Evolutionary conservation across 139 green algal species (phyloP).

Genomic region (Eudorina sp.): DNA sequence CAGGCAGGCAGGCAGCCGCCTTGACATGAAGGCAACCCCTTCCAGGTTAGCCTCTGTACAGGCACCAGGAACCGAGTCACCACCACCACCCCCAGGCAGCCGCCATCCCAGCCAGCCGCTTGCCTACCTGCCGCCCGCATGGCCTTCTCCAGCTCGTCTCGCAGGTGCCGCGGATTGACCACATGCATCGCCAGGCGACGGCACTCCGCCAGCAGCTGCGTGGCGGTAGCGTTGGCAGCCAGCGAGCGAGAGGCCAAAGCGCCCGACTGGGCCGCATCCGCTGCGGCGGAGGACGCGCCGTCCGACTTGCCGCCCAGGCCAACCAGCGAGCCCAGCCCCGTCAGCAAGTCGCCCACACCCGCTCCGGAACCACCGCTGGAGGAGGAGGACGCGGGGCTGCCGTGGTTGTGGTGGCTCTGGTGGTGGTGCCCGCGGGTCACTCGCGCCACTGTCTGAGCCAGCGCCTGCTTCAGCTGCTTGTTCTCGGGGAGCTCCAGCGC

Average conservation of each 20-base stretch:
- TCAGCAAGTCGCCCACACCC: not conserved
- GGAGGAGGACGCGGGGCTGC: not conserved
- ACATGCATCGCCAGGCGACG: slow-evolving; percentile 72
- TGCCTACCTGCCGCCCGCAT: slow-evolving; percentile 75
- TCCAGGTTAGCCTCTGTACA: too few relatives aligned
- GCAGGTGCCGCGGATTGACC: slow-evolving; percentile 72
- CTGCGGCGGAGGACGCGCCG: not conserved
- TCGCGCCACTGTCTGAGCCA: slow-evolving; percentile 57
- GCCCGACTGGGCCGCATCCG: not conserved
- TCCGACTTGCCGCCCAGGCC: slow-evolving; percentile 22
- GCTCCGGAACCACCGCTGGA: too few relatives aligned
- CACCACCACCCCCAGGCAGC: not conserved
- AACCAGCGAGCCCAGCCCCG: not conserved
- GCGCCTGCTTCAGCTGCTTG: slow-evolving; percentile 63
- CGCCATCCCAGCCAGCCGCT: not conserved
- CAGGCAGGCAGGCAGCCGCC: too few relatives aligned
- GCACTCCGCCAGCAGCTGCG: slow-evolving; percentile 67
- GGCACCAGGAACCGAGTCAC: too few relatives aligned
- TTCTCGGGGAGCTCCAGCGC: slow-evolving; percentile 79
- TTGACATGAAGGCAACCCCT: too few relatives aligned
- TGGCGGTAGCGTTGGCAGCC: not conserved
- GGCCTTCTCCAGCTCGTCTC: slow-evolving; percentile 68
- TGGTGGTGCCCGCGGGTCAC: not conserved
- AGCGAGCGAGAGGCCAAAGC: too few relatives aligned
- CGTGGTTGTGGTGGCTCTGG: too few relatives aligned